Base-by-base conservation (phyloP, 257 asterid species). In the Ligustrum vulgare region DNA sequence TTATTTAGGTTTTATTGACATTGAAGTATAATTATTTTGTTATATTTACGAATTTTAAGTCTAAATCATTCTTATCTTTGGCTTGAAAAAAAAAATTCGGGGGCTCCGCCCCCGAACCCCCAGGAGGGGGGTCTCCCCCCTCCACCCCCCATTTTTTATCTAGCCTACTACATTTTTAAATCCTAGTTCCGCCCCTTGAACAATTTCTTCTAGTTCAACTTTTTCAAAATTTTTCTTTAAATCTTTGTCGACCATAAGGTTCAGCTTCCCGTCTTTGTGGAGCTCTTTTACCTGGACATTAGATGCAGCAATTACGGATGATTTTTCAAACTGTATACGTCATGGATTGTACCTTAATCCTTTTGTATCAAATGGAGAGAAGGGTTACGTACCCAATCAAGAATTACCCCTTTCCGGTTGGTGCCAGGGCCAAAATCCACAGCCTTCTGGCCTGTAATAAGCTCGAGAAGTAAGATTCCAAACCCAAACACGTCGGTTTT, bases 401-500 rank as follows among this genome's bases (percentile, higher is more conserved):
- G 92, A 76, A 92, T 89, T 31, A 90, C 91, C 16, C 96, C 97
- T 81, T 94, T 89, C 70, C 89, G 93, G 88, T 89, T 90, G 75
- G 84, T 85, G 35, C 90, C 97, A 8, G 92, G 86, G 22, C 97
- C 98, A 72, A 92, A 90, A 56, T 94, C 94, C 28, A 94, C 87
- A 1, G 97, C 98, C 83, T 94, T 94, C 77, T 89, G 94, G 65
- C 97, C 98, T 0, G 98, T 94, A 12, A 94, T 86, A 36, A 94
- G 87, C 88, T 92, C 98, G 20, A 94, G 96, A 37, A 92, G 97
- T 72, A 94, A 82, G 88, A 92, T 88, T 10, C 97, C 97, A 25
- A 90, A 93, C 43, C 97, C 98, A 54, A 93, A 93, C 9, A 93
- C 97, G 39, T 93, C 98, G 1, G 98, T 93, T 81, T 93, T 93